These are phyloP conservation scores for Candida sp. DNA, from an alignment of 1,139 yeast genomes.

Conservation along the genomic window DNA sequence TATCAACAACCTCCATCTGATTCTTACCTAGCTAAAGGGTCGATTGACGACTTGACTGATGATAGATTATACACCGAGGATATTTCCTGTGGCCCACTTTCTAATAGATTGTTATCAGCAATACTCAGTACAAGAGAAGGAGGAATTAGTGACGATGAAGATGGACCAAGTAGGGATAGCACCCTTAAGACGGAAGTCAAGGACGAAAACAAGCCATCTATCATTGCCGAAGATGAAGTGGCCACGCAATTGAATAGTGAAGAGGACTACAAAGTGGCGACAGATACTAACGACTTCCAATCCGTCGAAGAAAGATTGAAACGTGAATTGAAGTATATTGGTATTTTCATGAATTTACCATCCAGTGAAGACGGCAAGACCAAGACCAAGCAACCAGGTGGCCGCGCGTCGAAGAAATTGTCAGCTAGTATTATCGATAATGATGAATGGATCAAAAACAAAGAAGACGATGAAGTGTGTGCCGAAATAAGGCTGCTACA, in stretches of 20 bases:
- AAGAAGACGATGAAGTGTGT: constrained; percentile 95
- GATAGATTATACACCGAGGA: constrained; percentile 71
- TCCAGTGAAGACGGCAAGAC: constrained; percentile 24
- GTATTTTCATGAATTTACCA: constrained; percentile 77
- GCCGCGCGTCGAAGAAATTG: constrained; percentile 21
- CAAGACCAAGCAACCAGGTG: constrained; percentile 25
- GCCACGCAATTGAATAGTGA: constrained; percentile 42
- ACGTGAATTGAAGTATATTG: constrained; percentile 88
- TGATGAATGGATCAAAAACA: constrained; percentile 76
- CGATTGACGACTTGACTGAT: constrained; percentile 63
- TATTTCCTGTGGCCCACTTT: constrained; percentile 91
- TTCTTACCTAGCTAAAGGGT: constrained; percentile 63
- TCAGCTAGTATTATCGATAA: constrained; percentile 53
- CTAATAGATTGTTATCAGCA: constrained; percentile 85
- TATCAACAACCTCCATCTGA: constrained; percentile 43
- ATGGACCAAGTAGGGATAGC: constrained; percentile 24
- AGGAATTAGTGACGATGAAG: constrained; percentile 30
- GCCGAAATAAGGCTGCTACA: constrained; percentile 82
- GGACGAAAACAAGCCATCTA: constrained; percentile 14
- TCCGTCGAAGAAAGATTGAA: constrained; percentile 87
- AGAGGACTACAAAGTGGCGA: constrained; percentile 37
- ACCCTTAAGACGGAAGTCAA: constrained; percentile 11
- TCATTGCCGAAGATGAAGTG: constrained; percentile 30
- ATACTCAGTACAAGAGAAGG: constrained; percentile 61
- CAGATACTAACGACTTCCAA: constrained; percentile 62